These are phyloP conservation scores for Coemansia umbellata DNA, from an alignment of 192 early-diverging fungal species.

Conservation along the genomic window DNA sequence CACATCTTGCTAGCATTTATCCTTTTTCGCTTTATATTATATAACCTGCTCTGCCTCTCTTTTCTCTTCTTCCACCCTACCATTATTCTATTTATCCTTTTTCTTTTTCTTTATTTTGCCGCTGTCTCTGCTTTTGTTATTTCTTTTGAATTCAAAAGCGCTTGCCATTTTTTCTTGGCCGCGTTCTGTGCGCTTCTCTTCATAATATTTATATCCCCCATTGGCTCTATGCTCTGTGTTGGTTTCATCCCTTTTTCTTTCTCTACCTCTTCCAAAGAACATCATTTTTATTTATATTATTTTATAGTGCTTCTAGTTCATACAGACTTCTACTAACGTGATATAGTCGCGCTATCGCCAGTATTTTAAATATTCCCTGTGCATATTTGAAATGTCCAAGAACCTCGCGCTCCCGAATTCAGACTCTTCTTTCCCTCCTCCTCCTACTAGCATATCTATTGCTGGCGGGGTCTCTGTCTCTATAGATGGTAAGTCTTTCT, in stretches of 20 bases:
- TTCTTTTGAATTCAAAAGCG: slow-evolving; percentile 5
- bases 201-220: slow-evolving; percentile 4
- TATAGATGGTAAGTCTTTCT: slow-evolving; percentile 36
- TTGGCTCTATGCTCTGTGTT: too few relatives aligned
- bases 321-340: too few relatives aligned
- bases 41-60: not conserved
- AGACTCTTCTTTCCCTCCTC: slow-evolving; percentile 26
- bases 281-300: slow-evolving; percentile 4
- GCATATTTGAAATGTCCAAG: slow-evolving; percentile 27
- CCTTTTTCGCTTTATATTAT: not conserved
- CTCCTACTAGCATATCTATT: slow-evolving; percentile 29
- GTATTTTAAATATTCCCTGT: not conserved
- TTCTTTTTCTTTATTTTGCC: not conserved
- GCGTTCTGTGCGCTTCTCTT: slow-evolving; percentile 1
- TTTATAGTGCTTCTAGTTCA: not conserved
- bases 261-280: slow-evolving; percentile 2
- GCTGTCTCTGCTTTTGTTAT: not conserved
- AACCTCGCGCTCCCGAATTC: slow-evolving; percentile 31
- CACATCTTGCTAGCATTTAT: slow-evolving; percentile 4
- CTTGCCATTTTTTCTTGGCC: slow-evolving; percentile 3
- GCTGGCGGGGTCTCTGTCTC: slow-evolving; percentile 23
- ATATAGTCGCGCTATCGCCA: not conserved
- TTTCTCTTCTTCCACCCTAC: not conserved
- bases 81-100: not conserved
- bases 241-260: slow-evolving; percentile 1